phyloP scores from a whole-genome alignment of 1,139 yeast species.

The Tardiomyces blankii region DNA sequence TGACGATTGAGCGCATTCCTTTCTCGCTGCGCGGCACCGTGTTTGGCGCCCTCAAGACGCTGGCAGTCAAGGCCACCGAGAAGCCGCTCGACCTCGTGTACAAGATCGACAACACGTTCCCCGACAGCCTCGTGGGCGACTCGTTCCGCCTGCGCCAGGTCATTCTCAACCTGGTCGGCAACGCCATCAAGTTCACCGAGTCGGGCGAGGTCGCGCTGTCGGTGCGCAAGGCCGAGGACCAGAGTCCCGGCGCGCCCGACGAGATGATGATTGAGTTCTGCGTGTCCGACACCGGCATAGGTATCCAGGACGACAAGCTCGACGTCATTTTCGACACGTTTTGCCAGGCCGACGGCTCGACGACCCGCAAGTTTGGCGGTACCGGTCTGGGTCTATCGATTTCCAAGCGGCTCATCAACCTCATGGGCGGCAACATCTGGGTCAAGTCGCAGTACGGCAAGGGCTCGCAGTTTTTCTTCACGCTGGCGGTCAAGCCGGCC shows the following conservation, averaged over 20 bases:
- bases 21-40: constrained; percentile 78
- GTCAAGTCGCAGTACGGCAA: constrained; percentile 71
- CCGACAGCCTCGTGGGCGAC: constrained; percentile 78
- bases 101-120: constrained; percentile 77
- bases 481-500: constrained; percentile 69
- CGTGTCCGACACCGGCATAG: constrained; percentile 84
- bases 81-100: constrained; percentile 70
- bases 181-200: constrained; percentile 78
- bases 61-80: constrained; percentile 82
- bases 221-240: constrained; percentile 28
- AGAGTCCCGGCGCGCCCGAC: constrained; percentile 33
- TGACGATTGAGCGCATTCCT: constrained; percentile 85
- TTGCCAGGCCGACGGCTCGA: constrained; percentile 88
- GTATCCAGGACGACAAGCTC: constrained; percentile 71
- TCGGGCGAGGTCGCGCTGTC: constrained; percentile 54
- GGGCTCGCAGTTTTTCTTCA: constrained; percentile 74
- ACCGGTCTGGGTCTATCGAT: constrained; percentile 81
- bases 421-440: constrained; percentile 89
- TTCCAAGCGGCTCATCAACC: constrained; percentile 73
- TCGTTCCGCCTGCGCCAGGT: constrained; percentile 80
- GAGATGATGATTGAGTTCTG: constrained; percentile 69
- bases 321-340: constrained; percentile 80
- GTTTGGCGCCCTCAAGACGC: constrained; percentile 76
- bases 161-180: constrained; percentile 72
- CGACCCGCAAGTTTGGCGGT: constrained; percentile 87